Base-by-base conservation (phyloP, 108 stramenopile genomes). In the Cyclostephanos tholiformis region DNA sequence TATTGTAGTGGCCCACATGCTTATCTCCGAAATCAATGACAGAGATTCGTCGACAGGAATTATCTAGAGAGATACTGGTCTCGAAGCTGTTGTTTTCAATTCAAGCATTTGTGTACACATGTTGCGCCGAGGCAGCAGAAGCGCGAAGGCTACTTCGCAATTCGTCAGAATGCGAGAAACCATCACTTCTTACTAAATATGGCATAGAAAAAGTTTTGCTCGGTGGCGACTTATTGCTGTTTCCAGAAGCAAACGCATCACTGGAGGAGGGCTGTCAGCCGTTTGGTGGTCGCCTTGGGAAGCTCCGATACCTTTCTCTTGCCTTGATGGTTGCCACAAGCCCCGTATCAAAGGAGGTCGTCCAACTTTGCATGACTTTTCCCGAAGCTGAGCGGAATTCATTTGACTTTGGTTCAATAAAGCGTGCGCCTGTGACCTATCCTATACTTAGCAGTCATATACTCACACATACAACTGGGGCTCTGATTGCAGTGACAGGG, bases 281-380 rank as follows among this genome's bases (percentile, higher is more conserved):
- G 10, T 95, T 95, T 65, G 75, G 83, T 61, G 94, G 94, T 14
- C 69, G 91, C 51, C 32, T 95, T 22, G 94, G 94, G 2, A 89
- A 83, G 65, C 77, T 92, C 27, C 72, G 94, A 35, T 90, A 91
- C 64, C 63, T 95, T 29, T 89, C 80, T 10, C 76, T 95, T 25
- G 86, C 94, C 6, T 74, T 91, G 14, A 92, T 92, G 89, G 86
- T 82, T 6, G 90, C 91, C 14, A 70, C 90, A 27, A 90, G 94
- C 29, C 86, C 94, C 20, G 84, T 95, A 17, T 85, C 91, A 12
- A 82, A 67, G 22, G 94, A 95, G 74, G 76, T 92, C 11, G 70
- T 87, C n/a, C 94, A 95, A 53, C 79, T 95, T 35, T 89, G 82
- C 50, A 79, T 94, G 10, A 69, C 84, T 13, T 94, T 94, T 73